Evolutionary conservation across 305 asterid genomes (phyloP).

Genomic region (Solanum hybrid): DNA sequence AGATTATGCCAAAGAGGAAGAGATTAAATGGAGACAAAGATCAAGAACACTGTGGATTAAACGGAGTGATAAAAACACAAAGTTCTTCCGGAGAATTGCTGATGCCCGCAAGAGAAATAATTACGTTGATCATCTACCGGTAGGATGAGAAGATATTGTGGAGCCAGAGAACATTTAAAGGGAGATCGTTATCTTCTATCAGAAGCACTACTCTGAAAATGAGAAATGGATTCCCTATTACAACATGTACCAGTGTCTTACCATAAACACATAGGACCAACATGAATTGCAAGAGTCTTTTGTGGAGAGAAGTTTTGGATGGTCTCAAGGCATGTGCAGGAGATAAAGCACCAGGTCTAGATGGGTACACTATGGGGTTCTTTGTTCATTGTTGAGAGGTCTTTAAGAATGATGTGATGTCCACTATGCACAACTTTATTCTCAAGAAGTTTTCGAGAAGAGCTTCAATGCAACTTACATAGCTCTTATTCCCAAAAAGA

Average conservation of each 20-base stretch:
- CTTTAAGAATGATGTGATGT: neutral
- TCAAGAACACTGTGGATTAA: neutral
- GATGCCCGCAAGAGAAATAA: neutral
- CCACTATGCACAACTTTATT: neutral
- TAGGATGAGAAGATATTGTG: neutral
- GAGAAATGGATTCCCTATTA: neutral
- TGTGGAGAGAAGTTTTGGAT: neutral
- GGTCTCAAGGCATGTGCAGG: neutral
- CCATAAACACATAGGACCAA: neutral
- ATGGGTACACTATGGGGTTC: neutral
- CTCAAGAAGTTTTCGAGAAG: neutral
- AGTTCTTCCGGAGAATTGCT: neutral
- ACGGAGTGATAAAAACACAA: neutral
- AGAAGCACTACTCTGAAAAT: neutral
- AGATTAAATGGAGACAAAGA: neutral
- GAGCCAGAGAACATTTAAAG: neutral
- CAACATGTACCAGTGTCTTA: neutral
- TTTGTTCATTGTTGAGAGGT: neutral
- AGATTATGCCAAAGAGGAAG: neutral
- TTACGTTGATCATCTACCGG: neutral
- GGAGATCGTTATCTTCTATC: neutral
- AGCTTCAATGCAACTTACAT: neutral
- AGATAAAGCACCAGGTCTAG: neutral
- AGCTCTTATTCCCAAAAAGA: neutral
- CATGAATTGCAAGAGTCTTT: neutral